Evolutionary conservation across 257 asterid species (phyloP), one percentile per base, ranked within the genome.

Genomic region (Ehretia macrophylla): DNA sequence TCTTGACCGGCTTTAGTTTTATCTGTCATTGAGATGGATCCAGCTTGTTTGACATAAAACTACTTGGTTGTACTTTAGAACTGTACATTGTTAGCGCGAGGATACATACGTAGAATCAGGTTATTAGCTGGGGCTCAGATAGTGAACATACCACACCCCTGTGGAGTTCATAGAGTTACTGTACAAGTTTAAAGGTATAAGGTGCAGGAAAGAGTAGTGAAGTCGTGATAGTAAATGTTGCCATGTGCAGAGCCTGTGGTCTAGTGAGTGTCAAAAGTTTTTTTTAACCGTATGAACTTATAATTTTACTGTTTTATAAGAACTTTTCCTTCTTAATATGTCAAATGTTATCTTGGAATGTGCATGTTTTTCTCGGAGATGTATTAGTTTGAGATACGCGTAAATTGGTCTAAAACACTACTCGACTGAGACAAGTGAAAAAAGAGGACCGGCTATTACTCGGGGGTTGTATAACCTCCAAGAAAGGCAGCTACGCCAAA

Each of bases 41-140:
- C 71, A 74, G 45, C 70, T 57, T 52, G 64, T 65, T 63, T 32
- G 64, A 64, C 73, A 75, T 74, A 67, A 78, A 68, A 59, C n/a
- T 47, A 63, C 79, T 64, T 63, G 80, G 79, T 68, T 79, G 84
- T 72, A 75, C 70, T 46, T 80, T 40, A 59, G 58, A 63, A 53
- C 52, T 80, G 91, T 83, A 80, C 76, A 83, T 78, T 78, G 53
- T 55, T 80, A 77, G 83, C 67, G 67, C 52, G 63, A 72, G 35
- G 35, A 66, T 60, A 67, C 57, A 69, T 69, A 79, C 69, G 75
- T 72, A 69, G 73, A 81, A 74, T 72, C 73, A 63, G 77, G 77
- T 71, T n/a, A n/a, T n/a, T 51, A 71, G 73, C 65, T 51, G 67
- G 68, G 77, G 79, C 67, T 72, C 59, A 62, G 80, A 70, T 59